Percentiles rank a stretch among this genome's conserved stretches.
Evolutionary conservation across 2,329 filamentous ascomycete genomes (phyloP).

Genomic region (Diaporthe vexans): DNA sequence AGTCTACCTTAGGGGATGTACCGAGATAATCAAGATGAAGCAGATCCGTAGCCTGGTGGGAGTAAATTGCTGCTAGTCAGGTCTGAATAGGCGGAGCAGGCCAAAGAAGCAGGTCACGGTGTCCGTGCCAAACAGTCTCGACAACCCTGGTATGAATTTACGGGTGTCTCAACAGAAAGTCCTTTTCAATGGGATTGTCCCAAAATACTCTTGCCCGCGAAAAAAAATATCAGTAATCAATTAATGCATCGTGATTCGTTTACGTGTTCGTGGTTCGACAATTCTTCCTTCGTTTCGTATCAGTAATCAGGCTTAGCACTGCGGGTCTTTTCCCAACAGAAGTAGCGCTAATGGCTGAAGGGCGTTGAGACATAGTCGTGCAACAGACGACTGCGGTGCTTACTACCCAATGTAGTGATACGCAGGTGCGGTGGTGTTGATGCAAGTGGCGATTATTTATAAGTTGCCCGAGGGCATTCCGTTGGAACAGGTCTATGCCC

Average conservation of each 20-base stretch:
- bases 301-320: background rate
- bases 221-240: background rate
- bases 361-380: background rate
- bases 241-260: too few relatives aligned
- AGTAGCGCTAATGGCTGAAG: background rate
- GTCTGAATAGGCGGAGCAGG: too few relatives aligned
- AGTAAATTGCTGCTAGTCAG: too few relatives aligned
- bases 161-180: too few relatives aligned
- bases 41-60: too few relatives aligned
- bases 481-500: background rate
- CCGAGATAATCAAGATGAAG: too few relatives aligned
- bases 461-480: background rate
- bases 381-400: background rate
- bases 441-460: background rate
- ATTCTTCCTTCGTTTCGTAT: background rate
- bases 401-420: background rate
- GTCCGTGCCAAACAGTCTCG: background rate
- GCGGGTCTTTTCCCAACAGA: background rate
- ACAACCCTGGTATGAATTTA: too few relatives aligned
- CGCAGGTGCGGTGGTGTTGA: background rate
- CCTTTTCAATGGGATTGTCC: background rate
- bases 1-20: too few relatives aligned
- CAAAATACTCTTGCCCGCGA: background rate
- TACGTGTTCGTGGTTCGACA: background rate
- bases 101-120: background rate